Base-by-base conservation (phyloP, 495 filamentous ascomycete genomes). In the Lophiotrema nucula region DNA sequence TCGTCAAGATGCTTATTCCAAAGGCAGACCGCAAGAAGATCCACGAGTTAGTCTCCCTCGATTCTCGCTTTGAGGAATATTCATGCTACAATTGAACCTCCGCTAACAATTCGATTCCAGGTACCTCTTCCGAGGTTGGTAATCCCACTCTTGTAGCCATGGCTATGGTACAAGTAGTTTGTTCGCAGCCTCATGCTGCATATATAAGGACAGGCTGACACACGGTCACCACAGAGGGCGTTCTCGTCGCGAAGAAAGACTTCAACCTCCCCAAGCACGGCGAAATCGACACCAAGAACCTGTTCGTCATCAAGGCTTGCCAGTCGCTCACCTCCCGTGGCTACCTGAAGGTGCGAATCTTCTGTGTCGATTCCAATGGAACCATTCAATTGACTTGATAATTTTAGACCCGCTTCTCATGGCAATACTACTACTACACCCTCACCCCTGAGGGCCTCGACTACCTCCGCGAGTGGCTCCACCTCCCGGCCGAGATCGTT, bases 361-460 rank as follows among this genome's bases (percentile, higher is more conserved):
- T n/a, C n/a, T n/a, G n/a, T n/a, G n/a, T n/a, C n/a, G n/a, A n/a
- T n/a, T n/a, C n/a, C n/a, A n/a, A n/a, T n/a, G n/a, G n/a, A n/a
- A n/a, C n/a, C n/a, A n/a, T n/a, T n/a, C n/a, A n/a, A n/a, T n/a
- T n/a, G n/a, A n/a, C n/a, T n/a, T n/a, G n/a, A n/a, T n/a, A n/a
- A n/a, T n/a, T n/a, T n/a, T n/a, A n/a, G n/a, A 98, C 93, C 67
- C 93, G 91, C 77, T 98, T 98, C 88, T 95, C 90, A 60, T 98
- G 93, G 93, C 93, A 98, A 82, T 97, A 92, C 86, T 98, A 97
- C 86, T 98, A 98, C 88, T 98, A 98, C 87, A 98, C 95, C 77
- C 86, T 98, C 74, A 98, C 93, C 74, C 90, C 91, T 69, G 92
- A 97, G 77, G 93, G 93, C 81, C 92, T 98, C 73, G 92, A 97